These are phyloP conservation scores for Aegilops bicornis DNA, from an alignment of 176 grass and related monocot species.

Conservation along the genomic window DNA sequence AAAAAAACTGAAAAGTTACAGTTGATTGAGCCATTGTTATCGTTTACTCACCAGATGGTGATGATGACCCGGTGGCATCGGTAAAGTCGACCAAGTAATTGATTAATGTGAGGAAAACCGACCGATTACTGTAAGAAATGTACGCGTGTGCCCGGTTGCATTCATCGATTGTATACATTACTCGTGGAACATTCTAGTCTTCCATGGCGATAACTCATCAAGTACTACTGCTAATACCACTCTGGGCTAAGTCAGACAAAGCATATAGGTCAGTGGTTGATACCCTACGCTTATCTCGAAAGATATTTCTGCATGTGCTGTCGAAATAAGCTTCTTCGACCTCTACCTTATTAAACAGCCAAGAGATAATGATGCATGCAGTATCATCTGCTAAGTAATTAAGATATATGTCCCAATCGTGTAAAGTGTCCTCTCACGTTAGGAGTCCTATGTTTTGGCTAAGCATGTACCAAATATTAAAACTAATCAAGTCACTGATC, in stretches of 20 bases:
- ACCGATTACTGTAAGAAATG: background rate
- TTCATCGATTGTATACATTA: background rate
- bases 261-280: background rate
- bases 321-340: background rate
- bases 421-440: background rate
- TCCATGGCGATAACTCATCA: background rate
- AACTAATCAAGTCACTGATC: no score
- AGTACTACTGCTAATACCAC: background rate
- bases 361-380: background rate
- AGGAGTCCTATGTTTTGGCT: background rate
- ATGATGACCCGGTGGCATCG: background rate
- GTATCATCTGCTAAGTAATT: background rate
- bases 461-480: background rate
- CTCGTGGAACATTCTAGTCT: background rate
- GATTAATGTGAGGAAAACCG: background rate
- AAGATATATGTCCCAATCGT: constrained; percentile 11
- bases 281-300: background rate
- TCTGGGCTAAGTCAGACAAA: background rate
- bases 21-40: background rate
- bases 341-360: background rate
- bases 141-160: background rate
- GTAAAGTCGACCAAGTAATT: background rate
- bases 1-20: background rate
- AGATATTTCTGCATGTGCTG: constrained; percentile 2
- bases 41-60: background rate